phyloP scores from a whole-genome alignment of 139 green algal genomes.

The Picocystis salinarum region DNA sequence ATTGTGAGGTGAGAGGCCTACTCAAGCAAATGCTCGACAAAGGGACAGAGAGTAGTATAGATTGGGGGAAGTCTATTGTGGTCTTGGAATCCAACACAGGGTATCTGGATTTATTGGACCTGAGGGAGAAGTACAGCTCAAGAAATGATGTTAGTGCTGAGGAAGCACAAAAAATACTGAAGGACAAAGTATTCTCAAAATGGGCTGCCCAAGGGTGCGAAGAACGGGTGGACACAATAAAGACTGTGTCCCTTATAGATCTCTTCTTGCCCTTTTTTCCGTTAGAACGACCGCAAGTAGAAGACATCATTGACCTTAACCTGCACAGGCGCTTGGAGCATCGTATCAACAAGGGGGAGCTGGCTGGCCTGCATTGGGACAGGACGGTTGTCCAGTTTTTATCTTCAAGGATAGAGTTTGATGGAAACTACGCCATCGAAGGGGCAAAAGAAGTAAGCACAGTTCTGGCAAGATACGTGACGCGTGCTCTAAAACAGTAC shows the following conservation, averaged over 20 bases:
- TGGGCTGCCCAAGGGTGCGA: conserved; percentile 44
- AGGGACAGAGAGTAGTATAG: neutral
- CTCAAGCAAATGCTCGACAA: conserved; percentile 8
- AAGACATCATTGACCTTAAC: conserved; percentile 21
- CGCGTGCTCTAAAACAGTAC: conserved; percentile 8
- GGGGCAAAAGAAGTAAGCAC: conserved; percentile 39
- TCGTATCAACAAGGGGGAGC: conserved; percentile 3
- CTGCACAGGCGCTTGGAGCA: conserved; percentile 12
- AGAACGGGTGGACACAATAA: conserved; percentile 31
- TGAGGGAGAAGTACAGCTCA: conserved; percentile 16
- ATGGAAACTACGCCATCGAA: conserved; percentile 40
- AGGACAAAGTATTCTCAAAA: conserved; percentile 41
- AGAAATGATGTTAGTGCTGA: conserved; percentile 10
- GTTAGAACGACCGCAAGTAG: conserved; percentile 30
- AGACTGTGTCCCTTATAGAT: conserved; percentile 27
- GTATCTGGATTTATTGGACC: conserved; percentile 44
- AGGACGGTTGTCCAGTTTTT: conserved; percentile 34
- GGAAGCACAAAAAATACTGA: conserved; percentile 32
- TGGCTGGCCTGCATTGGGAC: conserved; percentile 20
- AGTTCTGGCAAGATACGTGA: conserved; percentile 2
- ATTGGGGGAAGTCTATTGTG: conserved; percentile 28
- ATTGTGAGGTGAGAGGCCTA: neutral
- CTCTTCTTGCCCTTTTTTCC: conserved; percentile 61
- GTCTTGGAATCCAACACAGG: conserved; percentile 76
- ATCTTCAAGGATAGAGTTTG: conserved; percentile 29